Evolutionary conservation across 192 early-diverging fungal species (phyloP).

Genomic region (Jimgerdemannia flammicorona): DNA sequence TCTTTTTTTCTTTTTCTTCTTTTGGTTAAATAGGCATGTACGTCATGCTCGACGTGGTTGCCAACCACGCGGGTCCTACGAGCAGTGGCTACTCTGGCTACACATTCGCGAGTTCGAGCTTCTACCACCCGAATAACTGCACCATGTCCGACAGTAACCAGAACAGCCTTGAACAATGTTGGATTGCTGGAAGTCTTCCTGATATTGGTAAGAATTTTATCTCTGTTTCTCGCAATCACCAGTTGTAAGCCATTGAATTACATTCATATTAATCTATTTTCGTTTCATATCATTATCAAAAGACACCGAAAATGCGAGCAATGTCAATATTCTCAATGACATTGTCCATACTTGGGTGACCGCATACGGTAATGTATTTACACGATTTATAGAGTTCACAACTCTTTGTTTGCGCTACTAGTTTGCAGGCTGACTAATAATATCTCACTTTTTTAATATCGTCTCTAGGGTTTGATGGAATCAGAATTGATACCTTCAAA

Average conservation of each 20-base stretch:
- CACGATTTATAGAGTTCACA: too few species aligned
- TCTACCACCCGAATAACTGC: slow-evolving; percentile 19
- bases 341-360: slow-evolving; percentile 14
- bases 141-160: slow-evolving; percentile 26
- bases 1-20: neutral
- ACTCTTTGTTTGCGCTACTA: too few species aligned
- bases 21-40: slow-evolving; percentile 17
- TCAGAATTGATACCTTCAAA: slow-evolving; percentile 44
- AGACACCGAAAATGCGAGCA: slow-evolving; percentile 36
- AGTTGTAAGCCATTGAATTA: too few species aligned
- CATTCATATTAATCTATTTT: too few species aligned
- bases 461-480: slow-evolving; percentile 26
- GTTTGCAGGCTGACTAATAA: too few species aligned
- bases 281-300: too few species aligned
- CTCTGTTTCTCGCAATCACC: slow-evolving; percentile 15
- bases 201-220: slow-evolving; percentile 9
- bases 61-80: slow-evolving; percentile 31
- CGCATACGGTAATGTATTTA: slow-evolving; percentile 11
- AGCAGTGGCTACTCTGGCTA: slow-evolving; percentile 21
- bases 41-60: slow-evolving; percentile 45
- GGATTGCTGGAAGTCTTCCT: slow-evolving; percentile 16
- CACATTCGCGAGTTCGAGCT: slow-evolving; percentile 25
- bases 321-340: slow-evolving; percentile 18
- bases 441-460: neutral
- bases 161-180: slow-evolving; percentile 28